A percentile compares a stretch with the other conserved stretches of the same genome.
Evolutionary conservation across 192 early-diverging fungal species (phyloP).

Genomic region (Coemansia sp.): DNA sequence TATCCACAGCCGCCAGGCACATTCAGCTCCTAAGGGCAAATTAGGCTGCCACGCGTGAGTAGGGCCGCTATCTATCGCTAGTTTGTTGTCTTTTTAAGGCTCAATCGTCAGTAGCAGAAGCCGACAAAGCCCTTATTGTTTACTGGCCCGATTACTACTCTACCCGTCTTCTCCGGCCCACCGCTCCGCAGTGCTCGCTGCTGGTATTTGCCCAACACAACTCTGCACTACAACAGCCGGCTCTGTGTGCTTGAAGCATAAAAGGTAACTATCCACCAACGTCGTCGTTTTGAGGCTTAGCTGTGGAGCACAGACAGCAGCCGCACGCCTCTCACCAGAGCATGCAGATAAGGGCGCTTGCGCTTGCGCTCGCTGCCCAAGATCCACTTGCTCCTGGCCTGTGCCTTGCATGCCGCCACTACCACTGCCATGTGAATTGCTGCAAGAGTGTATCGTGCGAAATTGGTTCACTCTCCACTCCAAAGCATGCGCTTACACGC

Average conservation of each 20-base stretch:
- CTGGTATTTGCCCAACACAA: neutral
- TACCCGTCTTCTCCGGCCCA: neutral
- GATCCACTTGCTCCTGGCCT: neutral
- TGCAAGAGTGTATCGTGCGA: conserved; percentile 1
- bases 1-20: neutral
- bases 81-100: conserved; percentile 3
- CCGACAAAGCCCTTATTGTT: neutral
- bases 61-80: neutral
- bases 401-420: neutral
- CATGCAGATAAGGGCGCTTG: neutral
- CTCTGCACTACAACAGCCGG: neutral
- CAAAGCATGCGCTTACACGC: neutral
- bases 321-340: neutral
- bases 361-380: neutral
- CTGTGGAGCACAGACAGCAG: neutral
- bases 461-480: neutral
- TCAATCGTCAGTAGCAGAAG: neutral
- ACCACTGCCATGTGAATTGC: neutral
- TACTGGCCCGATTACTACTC: conserved; percentile 2
- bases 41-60: neutral
- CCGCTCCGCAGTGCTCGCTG: neutral
- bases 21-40: neutral
- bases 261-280: neutral
- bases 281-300: neutral
- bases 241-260: neutral